Base-by-base conservation (phyloP, 1,284 basidiomycete genomes). In the Sparassis latifolia region DNA sequence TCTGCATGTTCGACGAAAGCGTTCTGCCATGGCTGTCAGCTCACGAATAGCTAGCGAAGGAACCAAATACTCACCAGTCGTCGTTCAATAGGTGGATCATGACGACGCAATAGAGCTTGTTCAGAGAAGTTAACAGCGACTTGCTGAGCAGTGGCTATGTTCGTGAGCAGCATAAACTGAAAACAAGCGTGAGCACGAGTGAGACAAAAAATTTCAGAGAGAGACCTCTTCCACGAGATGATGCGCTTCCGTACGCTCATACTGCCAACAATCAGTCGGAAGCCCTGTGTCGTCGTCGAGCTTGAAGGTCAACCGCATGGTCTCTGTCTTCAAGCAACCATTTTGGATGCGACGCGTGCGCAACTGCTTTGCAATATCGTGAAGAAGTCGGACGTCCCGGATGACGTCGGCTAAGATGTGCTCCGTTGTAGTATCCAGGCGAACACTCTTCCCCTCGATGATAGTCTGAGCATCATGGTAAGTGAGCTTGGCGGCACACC, bases 91-190 rank as follows among this genome's bases (percentile, higher is more conserved):
- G 97, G 97, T 33, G 76, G 80, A 67, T 98, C 96, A 62, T 99
- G 95, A 49, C 96, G 88, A 52, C 95, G 86, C 42, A 99, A 81
- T 33, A 99, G 78, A 20, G 96, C 91, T 66, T 97, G 92, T 64
- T 99, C 96, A 37, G 96, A 94, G 41, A 98, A 78, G 56, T 93
- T 86, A 37, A 93, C 87, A 28, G 94, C 96, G 58, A 98, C 86
- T 63, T 95, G 86, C 62, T 94, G 90, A 4, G 96, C 94, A 33
- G 96, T 89, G 5, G 92, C 77, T 39, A 86, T 84, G 66, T 99
- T 99, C 55, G 91, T 85, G 52, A 94, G 76, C 5, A 99, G 71
- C 92, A 98, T 98, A 70, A 96, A 95, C 88, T 94, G 31, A 50
- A 33, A 45, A 29, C 52, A 12, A 48, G 37, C 37, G 32, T 48